Conservation (phyloP, 1,139 yeast species). For the Geotrichum reessii region DNA sequence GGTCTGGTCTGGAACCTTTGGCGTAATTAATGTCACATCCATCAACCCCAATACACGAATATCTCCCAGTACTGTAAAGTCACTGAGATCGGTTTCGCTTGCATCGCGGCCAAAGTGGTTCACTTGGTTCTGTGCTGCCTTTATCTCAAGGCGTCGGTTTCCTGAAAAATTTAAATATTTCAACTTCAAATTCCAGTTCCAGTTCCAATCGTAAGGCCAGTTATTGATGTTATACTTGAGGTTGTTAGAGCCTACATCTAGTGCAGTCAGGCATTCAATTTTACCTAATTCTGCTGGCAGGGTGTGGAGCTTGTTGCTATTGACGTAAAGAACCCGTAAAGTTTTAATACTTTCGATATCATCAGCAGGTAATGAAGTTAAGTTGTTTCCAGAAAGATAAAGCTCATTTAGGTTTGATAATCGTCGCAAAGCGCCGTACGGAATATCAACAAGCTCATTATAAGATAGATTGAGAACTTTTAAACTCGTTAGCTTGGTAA, state of each 20-base stretch:
- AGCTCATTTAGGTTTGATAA: constrained; percentile 56
- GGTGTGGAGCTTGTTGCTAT: constrained; percentile 79
- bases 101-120: constrained; percentile 17
- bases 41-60: constrained; percentile 76
- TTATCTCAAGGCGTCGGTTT: constrained; percentile 82
- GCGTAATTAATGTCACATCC: constrained; percentile 88
- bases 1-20: constrained; percentile 79
- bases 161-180: constrained; percentile 85
- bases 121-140: constrained; percentile 47
- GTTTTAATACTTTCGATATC: constrained; percentile 60
- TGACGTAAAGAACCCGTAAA: constrained; percentile 60
- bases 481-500: constrained; percentile 56
- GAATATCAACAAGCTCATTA: constrained; percentile 77
- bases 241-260: constrained; percentile 90
- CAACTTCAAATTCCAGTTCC: constrained; percentile 79
- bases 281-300: constrained; percentile 88
- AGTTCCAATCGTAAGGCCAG: constrained; percentile 96
- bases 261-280: constrained; percentile 54
- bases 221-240: constrained; percentile 88
- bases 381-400: constrained; percentile 75
- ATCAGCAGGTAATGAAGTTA: constrained; percentile 78
- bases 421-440: constrained; percentile 60
- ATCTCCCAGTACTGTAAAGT: constrained; percentile 65
- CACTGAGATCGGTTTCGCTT: constrained; percentile 52
- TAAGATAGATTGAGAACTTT: constrained; percentile 70